A percentile compares a stretch with the other conserved stretches of the same genome.
Conservation (phyloP, 768 basidiomycete genomes). For the Rhodotorula toruloides region DNA sequence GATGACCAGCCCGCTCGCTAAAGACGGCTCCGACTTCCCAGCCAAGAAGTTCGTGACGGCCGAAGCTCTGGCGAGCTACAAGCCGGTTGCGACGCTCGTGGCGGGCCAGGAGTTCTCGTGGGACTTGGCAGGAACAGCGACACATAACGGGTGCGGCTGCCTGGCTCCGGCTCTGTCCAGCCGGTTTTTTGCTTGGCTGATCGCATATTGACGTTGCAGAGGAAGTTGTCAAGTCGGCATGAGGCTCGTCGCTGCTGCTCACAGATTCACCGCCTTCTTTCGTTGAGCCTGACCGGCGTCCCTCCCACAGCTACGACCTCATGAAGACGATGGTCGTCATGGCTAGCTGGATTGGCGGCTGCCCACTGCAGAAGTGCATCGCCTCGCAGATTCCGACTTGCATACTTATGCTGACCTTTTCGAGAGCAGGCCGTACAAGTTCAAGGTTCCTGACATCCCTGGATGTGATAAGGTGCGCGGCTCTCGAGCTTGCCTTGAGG, state of each 20-base stretch:
- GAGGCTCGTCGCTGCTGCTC: no score
- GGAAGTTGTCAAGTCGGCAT: slow-evolving; percentile 20
- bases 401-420: no score
- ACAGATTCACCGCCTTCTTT: no score
- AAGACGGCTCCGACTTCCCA: slow-evolving; percentile 8
- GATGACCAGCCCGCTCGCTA: slow-evolving; percentile 18
- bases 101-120: slow-evolving; percentile 18
- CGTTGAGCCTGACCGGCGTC: no score
- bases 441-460: slow-evolving; percentile 26
- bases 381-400: not conserved
- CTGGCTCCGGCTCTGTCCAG: not conserved
- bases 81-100: slow-evolving; percentile 19
- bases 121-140: slow-evolving; percentile 15
- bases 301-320: slow-evolving; percentile 14
- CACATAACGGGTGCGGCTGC: slow-evolving; percentile 14
- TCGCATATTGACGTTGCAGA: not conserved
- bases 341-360: slow-evolving; percentile 17
- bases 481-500: not conserved
- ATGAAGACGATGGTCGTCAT: slow-evolving; percentile 22
- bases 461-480: not conserved
- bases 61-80: not conserved
- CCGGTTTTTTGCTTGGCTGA: no score
- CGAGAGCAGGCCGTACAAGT: slow-evolving; percentile 20
- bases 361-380: slow-evolving; percentile 6
- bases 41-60: slow-evolving; percentile 2